A percentile compares a stretch with the other conserved stretches of the same genome.
These are phyloP conservation scores for Postia placenta DNA, from an alignment of 768 basidiomycete genomes.

Conservation along the genomic window DNA sequence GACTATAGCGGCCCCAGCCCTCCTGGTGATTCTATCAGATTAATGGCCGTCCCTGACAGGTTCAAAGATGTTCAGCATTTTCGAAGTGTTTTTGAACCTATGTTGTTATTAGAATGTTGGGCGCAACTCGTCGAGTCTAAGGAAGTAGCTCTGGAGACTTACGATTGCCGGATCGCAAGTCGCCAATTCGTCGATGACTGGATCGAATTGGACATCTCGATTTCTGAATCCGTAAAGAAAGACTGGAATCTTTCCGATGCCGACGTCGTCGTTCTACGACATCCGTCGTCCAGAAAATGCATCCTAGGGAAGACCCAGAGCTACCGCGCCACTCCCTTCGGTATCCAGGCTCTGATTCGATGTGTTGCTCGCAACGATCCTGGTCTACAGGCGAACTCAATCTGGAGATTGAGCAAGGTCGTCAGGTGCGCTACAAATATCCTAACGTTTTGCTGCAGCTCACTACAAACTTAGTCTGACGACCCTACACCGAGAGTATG, in stretches of 20 bases:
- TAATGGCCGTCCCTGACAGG: constrained; percentile 48
- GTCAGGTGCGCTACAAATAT: constrained; percentile 56
- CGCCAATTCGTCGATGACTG: constrained; percentile 77
- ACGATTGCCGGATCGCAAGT: constrained; percentile 58
- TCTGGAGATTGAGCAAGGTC: constrained; percentile 75
- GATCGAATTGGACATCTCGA: constrained; percentile 68
- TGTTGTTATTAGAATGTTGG: constrained; percentile 89
- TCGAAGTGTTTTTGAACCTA: constrained; percentile 70
- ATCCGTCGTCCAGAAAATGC: constrained; percentile 44
- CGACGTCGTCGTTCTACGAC: constrained; percentile 77
- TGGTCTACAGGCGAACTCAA: constrained; percentile 56
- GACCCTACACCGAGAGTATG: constrained; percentile 90
- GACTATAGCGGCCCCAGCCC: constrained; percentile 58
- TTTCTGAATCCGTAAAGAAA: constrained; percentile 51
- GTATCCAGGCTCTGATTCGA: constrained; percentile 54
- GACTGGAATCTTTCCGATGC: constrained; percentile 77
- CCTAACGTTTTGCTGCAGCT: constrained; percentile 1
- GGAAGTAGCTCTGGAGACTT: constrained; percentile 49
- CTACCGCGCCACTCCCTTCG: constrained; percentile 36
- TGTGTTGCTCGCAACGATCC: constrained; percentile 47
- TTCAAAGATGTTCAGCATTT: constrained; percentile 69
- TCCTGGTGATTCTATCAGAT: constrained; percentile 37
- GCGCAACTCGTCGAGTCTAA: constrained; percentile 77
- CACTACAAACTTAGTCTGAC: constrained; percentile 54
- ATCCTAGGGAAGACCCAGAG: constrained; percentile 69